phyloP scores from a whole-genome alignment of 257 asterid species.

The Solanum corneliomulleri region DNA sequence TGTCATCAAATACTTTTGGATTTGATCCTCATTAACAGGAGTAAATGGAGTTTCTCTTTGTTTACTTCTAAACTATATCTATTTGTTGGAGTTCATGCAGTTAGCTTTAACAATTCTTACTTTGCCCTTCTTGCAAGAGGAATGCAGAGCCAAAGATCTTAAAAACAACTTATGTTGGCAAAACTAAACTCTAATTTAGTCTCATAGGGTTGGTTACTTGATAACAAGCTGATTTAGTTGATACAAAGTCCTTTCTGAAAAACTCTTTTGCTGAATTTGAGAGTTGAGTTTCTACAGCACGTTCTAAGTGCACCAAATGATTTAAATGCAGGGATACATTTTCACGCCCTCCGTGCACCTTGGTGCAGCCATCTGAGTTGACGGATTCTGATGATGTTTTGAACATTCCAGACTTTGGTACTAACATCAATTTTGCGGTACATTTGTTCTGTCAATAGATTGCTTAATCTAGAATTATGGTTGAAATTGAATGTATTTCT shows the following conservation, averaged over 20 bases:
- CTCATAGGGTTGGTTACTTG: neutral
- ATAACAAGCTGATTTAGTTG: neutral
- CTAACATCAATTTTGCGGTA: neutral
- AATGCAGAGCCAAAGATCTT: neutral
- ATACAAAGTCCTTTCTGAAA: neutral
- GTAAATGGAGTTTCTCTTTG: neutral
- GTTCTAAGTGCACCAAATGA: neutral
- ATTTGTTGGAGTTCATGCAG: neutral
- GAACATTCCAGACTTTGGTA: conserved; percentile 80
- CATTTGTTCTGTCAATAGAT: conserved; percentile 1
- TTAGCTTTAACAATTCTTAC: neutral
- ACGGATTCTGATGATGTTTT: conserved; percentile 31
- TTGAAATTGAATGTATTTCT: conserved; percentile 6
- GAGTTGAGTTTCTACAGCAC: neutral
- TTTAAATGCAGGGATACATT: conserved; percentile 77
- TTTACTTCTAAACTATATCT: neutral
- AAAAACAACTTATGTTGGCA: neutral
- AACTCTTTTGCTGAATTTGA: neutral
- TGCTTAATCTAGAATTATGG: conserved; percentile 8
- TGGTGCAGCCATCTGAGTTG: conserved; percentile 78
- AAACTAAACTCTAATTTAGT: neutral
- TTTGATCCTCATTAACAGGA: neutral
- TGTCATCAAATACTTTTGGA: neutral
- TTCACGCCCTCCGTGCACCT: conserved; percentile 89
- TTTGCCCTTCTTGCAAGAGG: neutral